These are phyloP conservation scores for Puccinia coronata DNA, from an alignment of 1,284 basidiomycete genomes.

Conservation along the genomic window DNA sequence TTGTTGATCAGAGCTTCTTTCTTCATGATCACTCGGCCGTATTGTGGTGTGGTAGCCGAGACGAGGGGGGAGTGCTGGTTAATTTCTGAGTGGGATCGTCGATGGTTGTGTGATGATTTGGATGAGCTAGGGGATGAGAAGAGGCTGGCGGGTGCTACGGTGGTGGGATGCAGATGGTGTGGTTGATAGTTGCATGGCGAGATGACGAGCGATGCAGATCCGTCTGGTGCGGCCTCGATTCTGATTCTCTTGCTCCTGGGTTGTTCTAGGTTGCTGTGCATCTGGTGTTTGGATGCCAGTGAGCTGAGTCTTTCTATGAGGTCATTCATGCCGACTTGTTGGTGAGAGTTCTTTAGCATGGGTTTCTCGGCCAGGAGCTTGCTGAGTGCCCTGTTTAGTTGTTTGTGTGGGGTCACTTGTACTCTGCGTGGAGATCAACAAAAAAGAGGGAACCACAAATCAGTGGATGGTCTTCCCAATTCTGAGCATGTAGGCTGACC, in stretches of 20 bases:
- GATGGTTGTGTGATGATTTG: background rate
- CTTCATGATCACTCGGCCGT: constrained; percentile 30
- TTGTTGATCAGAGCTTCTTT: constrained; percentile 25
- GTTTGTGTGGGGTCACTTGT: constrained; percentile 6
- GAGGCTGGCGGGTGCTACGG: background rate
- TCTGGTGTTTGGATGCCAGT: background rate
- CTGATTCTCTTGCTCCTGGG: background rate
- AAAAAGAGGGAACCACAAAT: background rate
- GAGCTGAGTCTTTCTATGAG: background rate
- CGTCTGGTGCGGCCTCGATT: constrained; percentile 22
- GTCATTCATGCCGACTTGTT: constrained; percentile 1
- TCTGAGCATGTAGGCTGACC: background rate
- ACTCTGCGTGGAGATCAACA: background rate
- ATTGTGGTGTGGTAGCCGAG: constrained; percentile 7
- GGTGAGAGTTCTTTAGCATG: background rate
- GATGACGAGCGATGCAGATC: constrained; percentile 12
- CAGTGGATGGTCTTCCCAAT: background rate
- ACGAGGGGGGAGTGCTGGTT: constrained; percentile 15
- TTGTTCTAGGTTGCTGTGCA: background rate
- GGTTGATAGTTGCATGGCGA: background rate
- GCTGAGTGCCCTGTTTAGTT: constrained; percentile 11
- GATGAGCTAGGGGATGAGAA: constrained; percentile 20
- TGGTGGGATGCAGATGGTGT: background rate
- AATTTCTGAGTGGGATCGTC: background rate
- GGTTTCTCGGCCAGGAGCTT: background rate